These are phyloP conservation scores for Cryphonectria naterciae DNA, from an alignment of 2,329 filamentous ascomycete species.

Conservation along the genomic window DNA sequence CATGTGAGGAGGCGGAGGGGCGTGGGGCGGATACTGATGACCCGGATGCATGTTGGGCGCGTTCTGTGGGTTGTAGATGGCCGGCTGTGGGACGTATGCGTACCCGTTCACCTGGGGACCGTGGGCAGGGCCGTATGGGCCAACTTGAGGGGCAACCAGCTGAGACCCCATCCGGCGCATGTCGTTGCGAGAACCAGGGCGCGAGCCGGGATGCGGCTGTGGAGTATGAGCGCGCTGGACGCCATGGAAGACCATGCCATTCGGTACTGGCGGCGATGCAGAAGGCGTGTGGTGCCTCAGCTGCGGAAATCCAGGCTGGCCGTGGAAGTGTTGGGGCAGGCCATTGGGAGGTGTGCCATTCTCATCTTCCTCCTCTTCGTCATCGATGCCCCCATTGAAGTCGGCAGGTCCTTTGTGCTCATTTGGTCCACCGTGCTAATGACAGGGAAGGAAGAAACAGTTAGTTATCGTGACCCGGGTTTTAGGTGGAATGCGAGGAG, in stretches of 20 bases:
- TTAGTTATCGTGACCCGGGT: conserved; percentile 27
- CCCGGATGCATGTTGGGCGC: conserved; percentile 46
- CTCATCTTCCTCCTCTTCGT: conserved; percentile 80
- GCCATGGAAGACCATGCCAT: conserved; percentile 67
- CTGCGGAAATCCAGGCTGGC: conserved; percentile 74
- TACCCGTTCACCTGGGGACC: conserved; percentile 64
- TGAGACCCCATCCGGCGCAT: conserved; percentile 75
- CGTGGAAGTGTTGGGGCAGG: conserved; percentile 72
- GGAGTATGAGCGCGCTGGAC: conserved; percentile 76
- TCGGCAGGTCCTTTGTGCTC: conserved; percentile 96
- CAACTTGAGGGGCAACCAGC: conserved; percentile 67
- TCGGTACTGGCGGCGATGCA: conserved; percentile 84
- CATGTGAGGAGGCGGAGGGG: conserved; percentile 52
- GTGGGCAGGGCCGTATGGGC: conserved; percentile 52
- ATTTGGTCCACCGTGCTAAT: conserved; percentile 85
- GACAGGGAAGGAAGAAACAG: background rate
- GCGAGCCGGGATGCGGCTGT: conserved; percentile 74
- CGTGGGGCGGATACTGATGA: conserved; percentile 43
- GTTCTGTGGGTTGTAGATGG: conserved; percentile 76
- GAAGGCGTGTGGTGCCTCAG: conserved; percentile 83
- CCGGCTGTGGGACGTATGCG: conserved; percentile 82
- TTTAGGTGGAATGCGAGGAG: conserved; percentile 13
- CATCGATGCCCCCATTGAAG: conserved; percentile 85
- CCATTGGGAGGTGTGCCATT: conserved; percentile 74
- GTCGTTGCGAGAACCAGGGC: conserved; percentile 80